Evolutionary conservation across 2,329 filamentous ascomycete species (phyloP), one percentile per base, ranked within the genome.

Genomic region (Zasmidium cellare): DNA sequence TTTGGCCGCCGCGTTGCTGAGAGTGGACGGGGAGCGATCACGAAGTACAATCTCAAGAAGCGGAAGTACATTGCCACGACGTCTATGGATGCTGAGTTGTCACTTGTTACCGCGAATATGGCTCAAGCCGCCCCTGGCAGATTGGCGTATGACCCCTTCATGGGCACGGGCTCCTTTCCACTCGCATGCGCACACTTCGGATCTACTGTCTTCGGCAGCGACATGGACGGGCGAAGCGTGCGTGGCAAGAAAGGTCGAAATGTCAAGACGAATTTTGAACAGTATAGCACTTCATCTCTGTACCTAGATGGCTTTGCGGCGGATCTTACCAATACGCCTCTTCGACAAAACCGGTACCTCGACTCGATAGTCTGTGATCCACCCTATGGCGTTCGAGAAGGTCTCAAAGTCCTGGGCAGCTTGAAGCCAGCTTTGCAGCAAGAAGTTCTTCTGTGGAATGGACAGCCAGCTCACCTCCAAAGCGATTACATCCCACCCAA

Each of bases 301-400:
- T 86, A 94, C 55, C 83, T 93, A 0, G 93, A 92, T 66, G 84
- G 87, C 31, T 96, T 97, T 66, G 85, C 90, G 1, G 88, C 90
- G 0, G 94, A 99, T 72, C 74, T 99, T 55, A 97, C 92, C 0
- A 92, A 97, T 70, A 88, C 88, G 1, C 94, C 94, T 0, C 76
- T 97, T 44, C 60, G 67, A 20, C 22, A 44, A 50, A 75, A 74
- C 28, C 74, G 84, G 51, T 82, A 88, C 64, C 85, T 97, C 58
- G 92, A 99, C 73, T 92, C 91, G 3, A 96, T 99, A 58, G 81
- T 97, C 6, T 97, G 92, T 69, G 94, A 99, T 76, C 94, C 94
- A 18, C 94, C 94, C 0, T 99, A 99, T 71, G 94, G 94, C 2
- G 92, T 99, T 5, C 83, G 94, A 49, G 94, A 99, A 74, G 94